Conservation (phyloP, 768 basidiomycete species). For the Xerocomus potaroensis region DNA sequence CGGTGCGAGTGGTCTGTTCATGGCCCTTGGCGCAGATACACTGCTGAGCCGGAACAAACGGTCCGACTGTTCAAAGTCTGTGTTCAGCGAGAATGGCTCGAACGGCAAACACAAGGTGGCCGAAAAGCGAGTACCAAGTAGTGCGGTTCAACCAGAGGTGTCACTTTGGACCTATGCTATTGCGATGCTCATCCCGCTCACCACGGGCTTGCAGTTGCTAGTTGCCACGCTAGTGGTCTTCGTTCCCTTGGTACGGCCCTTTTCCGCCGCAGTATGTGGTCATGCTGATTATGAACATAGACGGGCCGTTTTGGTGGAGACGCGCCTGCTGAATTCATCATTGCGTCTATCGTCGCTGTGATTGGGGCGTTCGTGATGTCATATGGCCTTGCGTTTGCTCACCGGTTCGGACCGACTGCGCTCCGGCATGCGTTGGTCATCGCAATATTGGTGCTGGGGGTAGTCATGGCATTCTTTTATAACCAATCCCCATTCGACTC, state of each 20-base stretch:
- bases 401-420: conserved; percentile 53
- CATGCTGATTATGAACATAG: conserved; percentile 32
- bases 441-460: conserved; percentile 42
- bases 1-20: conserved; percentile 50
- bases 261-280: conserved; percentile 1
- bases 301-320: conserved; percentile 80
- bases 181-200: conserved; percentile 51
- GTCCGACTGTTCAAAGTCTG: conserved; percentile 1
- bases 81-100: background rate
- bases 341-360: conserved; percentile 69
- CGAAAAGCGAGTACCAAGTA: background rate
- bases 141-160: conserved; percentile 31
- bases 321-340: conserved; percentile 84
- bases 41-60: conserved; percentile 27
- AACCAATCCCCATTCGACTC: conserved; percentile 64
- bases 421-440: conserved; percentile 41
- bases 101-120: background rate
- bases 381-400: conserved; percentile 63
- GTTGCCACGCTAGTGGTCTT: conserved; percentile 77
- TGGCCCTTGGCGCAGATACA: conserved; percentile 51
- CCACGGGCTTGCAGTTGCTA: conserved; percentile 54
- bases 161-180: conserved; percentile 62
- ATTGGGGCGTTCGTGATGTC: conserved; percentile 57
- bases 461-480: conserved; percentile 59
- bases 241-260: conserved; percentile 66